phyloP scores from a whole-genome alignment of 169 alveolate genomes.

The Theileria annulata region DNA sequence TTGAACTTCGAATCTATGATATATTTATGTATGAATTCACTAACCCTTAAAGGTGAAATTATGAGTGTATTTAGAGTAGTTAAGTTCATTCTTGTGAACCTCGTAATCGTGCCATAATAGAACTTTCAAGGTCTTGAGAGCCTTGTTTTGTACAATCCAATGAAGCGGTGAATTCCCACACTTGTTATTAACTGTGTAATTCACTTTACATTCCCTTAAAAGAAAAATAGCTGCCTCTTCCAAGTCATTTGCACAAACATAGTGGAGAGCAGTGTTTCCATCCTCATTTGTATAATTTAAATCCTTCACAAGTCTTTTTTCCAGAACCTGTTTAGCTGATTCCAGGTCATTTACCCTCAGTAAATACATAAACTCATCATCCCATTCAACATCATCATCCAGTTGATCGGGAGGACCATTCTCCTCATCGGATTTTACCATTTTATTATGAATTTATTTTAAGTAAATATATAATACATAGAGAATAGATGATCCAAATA shows the following conservation, averaged over 20 bases:
- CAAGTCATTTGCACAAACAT: slow-evolving; percentile 72
- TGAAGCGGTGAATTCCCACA: slow-evolving; percentile 76
- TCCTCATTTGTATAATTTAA: slow-evolving; percentile 51
- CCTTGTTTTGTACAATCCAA: slow-evolving; percentile 78
- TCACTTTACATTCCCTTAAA: slow-evolving; percentile 64
- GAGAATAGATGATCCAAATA: background rate
- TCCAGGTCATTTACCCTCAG: slow-evolving; percentile 47
- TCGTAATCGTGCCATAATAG: slow-evolving; percentile 65
- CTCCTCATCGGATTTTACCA: background rate
- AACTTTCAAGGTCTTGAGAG: slow-evolving; percentile 63
- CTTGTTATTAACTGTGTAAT: slow-evolving; percentile 57
- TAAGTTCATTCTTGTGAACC: slow-evolving; percentile 55
- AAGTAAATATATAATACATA: background rate
- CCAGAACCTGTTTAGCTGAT: slow-evolving; percentile 43
- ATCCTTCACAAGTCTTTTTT: slow-evolving; percentile 34
- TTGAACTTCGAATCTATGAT: background rate
- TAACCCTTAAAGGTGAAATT: background rate
- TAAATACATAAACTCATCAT: slow-evolving; percentile 61
- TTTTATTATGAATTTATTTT: background rate
- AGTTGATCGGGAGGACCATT: background rate
- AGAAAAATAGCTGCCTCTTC: slow-evolving; percentile 66
- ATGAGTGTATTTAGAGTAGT: background rate
- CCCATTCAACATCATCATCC: slow-evolving; percentile 4
- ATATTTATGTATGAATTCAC: background rate
- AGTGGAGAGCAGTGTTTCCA: slow-evolving; percentile 71